Conservation (phyloP, 441 rosid genomes). For the Arabidopsis lyrata region DNA sequence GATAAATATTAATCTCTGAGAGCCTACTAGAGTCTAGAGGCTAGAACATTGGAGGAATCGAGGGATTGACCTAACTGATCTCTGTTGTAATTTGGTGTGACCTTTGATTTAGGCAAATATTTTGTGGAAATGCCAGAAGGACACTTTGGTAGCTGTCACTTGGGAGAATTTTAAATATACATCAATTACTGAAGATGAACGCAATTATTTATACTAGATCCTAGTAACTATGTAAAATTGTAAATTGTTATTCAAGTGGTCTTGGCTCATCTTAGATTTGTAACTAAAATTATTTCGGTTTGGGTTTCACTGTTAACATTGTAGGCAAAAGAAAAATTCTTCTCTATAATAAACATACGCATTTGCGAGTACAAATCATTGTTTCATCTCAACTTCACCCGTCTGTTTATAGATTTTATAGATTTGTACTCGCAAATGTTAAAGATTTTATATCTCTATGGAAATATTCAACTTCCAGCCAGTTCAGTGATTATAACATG, state of each 20-base stretch:
- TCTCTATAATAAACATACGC: too few species aligned
- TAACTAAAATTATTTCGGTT: too few species aligned
- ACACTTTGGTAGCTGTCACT: not conserved
- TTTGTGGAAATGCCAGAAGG: not conserved
- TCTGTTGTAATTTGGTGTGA: not conserved
- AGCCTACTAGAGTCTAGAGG: not conserved
- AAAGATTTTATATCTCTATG: constrained; percentile 15
- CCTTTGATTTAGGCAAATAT: not conserved
- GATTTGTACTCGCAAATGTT: too few species aligned
- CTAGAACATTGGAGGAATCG: not conserved
- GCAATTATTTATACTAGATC: not conserved
- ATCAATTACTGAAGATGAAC: not conserved
- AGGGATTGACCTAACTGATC: not conserved
- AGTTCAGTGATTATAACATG: constrained; percentile 6
- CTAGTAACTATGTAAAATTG: not conserved
- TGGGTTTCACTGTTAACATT: not conserved
- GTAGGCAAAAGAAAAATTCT: too few species aligned
- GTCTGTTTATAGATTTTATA: too few species aligned
- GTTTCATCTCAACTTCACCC: constrained; percentile 1
- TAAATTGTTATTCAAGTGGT: too few species aligned
- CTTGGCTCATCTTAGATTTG: too few species aligned
- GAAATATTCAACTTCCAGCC: not conserved
- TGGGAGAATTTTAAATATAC: not conserved
- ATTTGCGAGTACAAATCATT: not conserved
- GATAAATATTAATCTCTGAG: not conserved